phyloP scores from a whole-genome alignment of 352 stramenopile genomes.

The Globisporangium abappressorium region DNA sequence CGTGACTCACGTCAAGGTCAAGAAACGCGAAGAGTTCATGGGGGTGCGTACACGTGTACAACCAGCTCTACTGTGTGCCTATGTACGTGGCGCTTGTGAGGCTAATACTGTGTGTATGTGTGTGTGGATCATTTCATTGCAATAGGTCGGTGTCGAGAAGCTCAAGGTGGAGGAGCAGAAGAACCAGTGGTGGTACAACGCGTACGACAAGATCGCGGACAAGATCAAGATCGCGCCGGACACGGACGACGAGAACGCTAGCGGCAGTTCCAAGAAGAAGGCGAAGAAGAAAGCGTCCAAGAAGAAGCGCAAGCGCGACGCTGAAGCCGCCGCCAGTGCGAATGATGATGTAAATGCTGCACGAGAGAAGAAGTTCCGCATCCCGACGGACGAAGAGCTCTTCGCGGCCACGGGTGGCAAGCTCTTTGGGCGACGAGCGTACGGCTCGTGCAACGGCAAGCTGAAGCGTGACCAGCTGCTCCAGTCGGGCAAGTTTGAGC shows the following conservation, averaged over 20 bases:
- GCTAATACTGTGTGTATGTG: not conserved
- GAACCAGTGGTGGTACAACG: conserved; percentile 89
- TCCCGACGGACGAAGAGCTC: conserved; percentile 94
- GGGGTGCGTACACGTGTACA: conserved; percentile 31
- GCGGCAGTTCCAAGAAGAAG: conserved; percentile 56
- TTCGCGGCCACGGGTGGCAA: conserved; percentile 95
- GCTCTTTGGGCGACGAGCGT: conserved; percentile 93
- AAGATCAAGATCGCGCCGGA: conserved; percentile 84
- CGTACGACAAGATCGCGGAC: conserved; percentile 81
- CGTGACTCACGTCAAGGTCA: conserved; percentile 91
- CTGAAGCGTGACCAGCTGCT: conserved; percentile 75
- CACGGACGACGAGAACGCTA: conserved; percentile 45
- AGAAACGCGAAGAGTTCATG: conserved; percentile 92
- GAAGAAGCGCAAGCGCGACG: conserved; percentile 29
- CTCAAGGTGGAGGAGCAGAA: conserved; percentile 58
- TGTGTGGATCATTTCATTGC: not conserved
- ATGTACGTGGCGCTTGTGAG: not conserved
- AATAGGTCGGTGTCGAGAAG: conserved; percentile 74
- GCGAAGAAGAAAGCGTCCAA: conserved; percentile 49
- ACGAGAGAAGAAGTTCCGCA: conserved; percentile 51
- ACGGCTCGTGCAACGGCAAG: conserved; percentile 86
- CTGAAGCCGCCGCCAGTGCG: conserved; percentile 12
- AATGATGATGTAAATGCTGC: conserved; percentile 26
- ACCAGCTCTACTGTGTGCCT: not conserved
- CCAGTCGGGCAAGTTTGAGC: conserved; percentile 26